Base-by-base conservation (phyloP, 306 rosid genomes). In the Oemleria cerasiformis region DNA sequence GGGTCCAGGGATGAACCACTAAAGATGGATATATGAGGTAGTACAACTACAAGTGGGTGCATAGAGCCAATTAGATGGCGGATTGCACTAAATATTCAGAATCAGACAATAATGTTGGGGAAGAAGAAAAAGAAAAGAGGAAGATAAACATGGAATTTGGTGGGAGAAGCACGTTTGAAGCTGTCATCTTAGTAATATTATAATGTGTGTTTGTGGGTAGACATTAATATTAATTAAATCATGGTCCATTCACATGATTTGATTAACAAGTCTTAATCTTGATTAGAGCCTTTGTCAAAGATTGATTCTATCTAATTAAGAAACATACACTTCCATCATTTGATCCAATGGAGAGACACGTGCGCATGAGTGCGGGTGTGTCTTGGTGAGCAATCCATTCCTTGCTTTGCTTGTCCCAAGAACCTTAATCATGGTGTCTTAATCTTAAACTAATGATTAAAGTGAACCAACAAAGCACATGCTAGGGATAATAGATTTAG, bases 391-490 rank as follows among this genome's bases (percentile, higher is more conserved):
- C 83, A 81, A 77, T 75, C 79, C 84, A 81, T 75, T 70, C 78
- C 70, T 73, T 86, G 90, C 92, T 88, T 73, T 86, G 90, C 92
- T 88, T 83, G 88, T 75, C 82, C 88, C 73, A 78, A 57, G 78
- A 83, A 82, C 83, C 80, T 63, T 70, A 77, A 83, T 71, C 68
- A 74, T 55, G 40, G 69, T 71, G 73, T 65, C 68, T 60, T 34
- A 30, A 48, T 78, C 42, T 53, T 51, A 40, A 73, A 59, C 45
- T 69, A 74, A 40, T 25, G 23, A 36, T 9, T 75, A 48, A 57
- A 76, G 25, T 25, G 42, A 55, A 42, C 65, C 65, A 69, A 42
- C 61, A 55, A 41, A 36, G 16, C 11, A 47, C 8, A 41, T 9
- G 50, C 39, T 40, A 55, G 15, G 14, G 8, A 20, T 21, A 54